A percentile compares a stretch with the other conserved stretches of the same genome.
Evolutionary conservation across 2,329 filamentous ascomycete genomes (phyloP).

Genomic region (Amylocarpus encephaloides): DNA sequence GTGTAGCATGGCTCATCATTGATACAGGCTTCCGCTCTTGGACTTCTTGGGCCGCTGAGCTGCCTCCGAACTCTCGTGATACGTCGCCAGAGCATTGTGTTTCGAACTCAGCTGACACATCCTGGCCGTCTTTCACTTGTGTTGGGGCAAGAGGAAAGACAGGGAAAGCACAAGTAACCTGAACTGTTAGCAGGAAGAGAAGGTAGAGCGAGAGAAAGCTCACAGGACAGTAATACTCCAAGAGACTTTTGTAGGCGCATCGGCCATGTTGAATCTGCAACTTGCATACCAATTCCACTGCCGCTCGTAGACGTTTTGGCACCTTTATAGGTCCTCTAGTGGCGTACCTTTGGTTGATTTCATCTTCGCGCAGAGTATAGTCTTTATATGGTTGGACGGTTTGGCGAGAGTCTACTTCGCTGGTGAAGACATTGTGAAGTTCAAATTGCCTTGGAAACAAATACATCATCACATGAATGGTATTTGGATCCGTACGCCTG

Average conservation of each 20-base stretch:
- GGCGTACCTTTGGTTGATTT: conserved; percentile 48
- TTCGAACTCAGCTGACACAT: conserved; percentile 20
- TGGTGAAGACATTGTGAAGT: conserved; percentile 88
- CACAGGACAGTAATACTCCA: conserved; percentile 74
- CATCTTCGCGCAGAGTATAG: conserved; percentile 78
- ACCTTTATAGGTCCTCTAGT: conserved; percentile 32
- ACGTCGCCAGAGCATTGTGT: conserved; percentile 17
- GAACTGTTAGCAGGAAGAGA: conserved; percentile 4
- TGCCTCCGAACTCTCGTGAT: conserved; percentile 3
- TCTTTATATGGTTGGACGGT: conserved; percentile 73
- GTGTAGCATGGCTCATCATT: conserved; percentile 62
- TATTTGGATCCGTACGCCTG: conserved; percentile 41
- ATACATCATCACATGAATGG: conserved; percentile 75
- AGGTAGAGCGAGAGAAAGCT: conserved; percentile 11
- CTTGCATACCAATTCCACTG: conserved; percentile 53
- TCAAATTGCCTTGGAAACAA: conserved; percentile 89
- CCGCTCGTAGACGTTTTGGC: conserved; percentile 65
- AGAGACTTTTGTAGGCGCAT: conserved; percentile 73
- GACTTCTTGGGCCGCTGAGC: conserved; percentile 25
- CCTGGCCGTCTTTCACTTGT: conserved; percentile 13
- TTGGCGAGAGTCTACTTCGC: conserved; percentile 54
- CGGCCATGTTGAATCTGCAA: conserved; percentile 64
- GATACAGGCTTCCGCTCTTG: conserved; percentile 30
- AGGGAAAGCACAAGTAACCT: conserved; percentile 10
- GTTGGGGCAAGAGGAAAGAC: conserved; percentile 1